Evolutionary conservation across 2,329 filamentous ascomycete species (phyloP), one percentile per base, ranked within the genome.

Genomic region (Venturiaceae sp.): DNA sequence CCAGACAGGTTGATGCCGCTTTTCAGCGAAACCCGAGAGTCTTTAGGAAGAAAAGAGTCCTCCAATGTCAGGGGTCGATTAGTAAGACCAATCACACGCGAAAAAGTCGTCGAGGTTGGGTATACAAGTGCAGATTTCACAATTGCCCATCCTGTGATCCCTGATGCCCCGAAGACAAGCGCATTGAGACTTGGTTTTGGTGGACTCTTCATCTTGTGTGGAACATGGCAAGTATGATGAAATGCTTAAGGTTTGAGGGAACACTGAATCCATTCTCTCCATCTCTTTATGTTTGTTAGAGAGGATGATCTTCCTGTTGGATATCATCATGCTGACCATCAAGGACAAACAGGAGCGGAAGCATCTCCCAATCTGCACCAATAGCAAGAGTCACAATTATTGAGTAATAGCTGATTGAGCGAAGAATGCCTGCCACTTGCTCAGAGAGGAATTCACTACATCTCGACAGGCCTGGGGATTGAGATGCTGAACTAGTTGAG

Each of bases 1-100:
- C 70, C 65, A 8, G 62, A 65, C 21, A 75, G 64, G 52, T 75
- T 67, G 39, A 75, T 63, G 21, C 72, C 70, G 58, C 65, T 68
- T 14, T 60, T 32, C 28, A 65, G 26, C 33, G 64, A 56, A 21
- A 66, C 36, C 30, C 63, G 52, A 11, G 50, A 32, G 16, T 67
- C 64, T 8, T 53, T n/a, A 3, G 67, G 64, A 3, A 70, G 53
- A 0, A 55, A 37, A 5, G 64, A 58, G n/a, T 65, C 58, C 34
- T 58, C 54, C 2, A 61, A 21, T 16, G 56, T 55, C 13, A 63
- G 50, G 2, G 65, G 64, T 1, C 63, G 61, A 56, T 67, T 64
- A 0, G 64, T 69, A 33, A 68, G 57, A 9, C 62, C 68, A 30
- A 67, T 65, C 11, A 71, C 60, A 14, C 64, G 56, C 13, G 50